These are phyloP conservation scores for Colletotrichum abscissum DNA, from an alignment of 2,329 filamentous ascomycete species.

Conservation along the genomic window DNA sequence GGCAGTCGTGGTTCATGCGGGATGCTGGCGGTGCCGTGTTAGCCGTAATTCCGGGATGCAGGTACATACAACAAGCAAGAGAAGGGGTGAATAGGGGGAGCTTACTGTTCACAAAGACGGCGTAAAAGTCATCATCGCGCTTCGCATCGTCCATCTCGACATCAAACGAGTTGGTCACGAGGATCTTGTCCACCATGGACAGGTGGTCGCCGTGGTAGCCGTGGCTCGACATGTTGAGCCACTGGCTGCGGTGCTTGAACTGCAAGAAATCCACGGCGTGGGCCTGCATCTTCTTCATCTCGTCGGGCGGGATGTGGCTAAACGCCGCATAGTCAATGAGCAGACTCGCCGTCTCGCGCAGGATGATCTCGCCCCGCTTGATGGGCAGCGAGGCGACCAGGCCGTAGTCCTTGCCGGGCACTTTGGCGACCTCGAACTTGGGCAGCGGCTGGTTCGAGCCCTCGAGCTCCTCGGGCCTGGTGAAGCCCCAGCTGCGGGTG, in stretches of 20 bases:
- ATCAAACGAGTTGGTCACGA: constrained; percentile 53
- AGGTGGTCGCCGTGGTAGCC: constrained; percentile 40
- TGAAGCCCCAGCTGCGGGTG: constrained; percentile 43
- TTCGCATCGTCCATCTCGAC: constrained; percentile 46
- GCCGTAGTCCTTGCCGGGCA: constrained; percentile 59
- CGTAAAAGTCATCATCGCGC: constrained; percentile 46
- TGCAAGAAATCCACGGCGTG: constrained; percentile 46
- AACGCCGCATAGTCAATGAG: constrained; percentile 53
- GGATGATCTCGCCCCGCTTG: constrained; percentile 49
- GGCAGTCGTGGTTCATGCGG: constrained; percentile 58
- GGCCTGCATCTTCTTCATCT: constrained; percentile 46
- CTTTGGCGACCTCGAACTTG: constrained; percentile 47
- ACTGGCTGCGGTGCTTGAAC: constrained; percentile 41
- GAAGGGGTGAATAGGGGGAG: neutral
- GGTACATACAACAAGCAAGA: neutral
- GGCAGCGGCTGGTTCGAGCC: constrained; percentile 39
- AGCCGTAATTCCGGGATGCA: neutral
- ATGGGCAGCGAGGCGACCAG: constrained; percentile 48
- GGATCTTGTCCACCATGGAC: constrained; percentile 48
- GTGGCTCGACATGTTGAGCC: constrained; percentile 52
- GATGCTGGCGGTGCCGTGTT: constrained; percentile 43
- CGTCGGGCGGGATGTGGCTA: constrained; percentile 40
- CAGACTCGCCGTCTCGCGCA: constrained; percentile 50
- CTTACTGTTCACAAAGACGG: constrained; percentile 52
- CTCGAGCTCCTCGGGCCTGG: constrained; percentile 37